phyloP scores from a whole-genome alignment of 306 rosid genomes.

The Acacia confusa region DNA sequence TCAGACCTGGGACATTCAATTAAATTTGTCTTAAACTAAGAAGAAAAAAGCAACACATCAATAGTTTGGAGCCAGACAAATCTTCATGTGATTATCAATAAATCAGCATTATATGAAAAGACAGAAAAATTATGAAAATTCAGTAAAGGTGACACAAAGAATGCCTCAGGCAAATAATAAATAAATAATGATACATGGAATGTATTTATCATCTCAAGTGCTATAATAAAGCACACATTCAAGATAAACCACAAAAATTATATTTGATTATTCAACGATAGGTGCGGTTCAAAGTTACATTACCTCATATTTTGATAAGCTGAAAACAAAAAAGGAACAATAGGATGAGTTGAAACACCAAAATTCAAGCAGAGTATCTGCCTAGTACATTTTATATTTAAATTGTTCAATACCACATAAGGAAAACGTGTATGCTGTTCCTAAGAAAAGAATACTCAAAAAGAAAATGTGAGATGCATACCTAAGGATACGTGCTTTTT shows the following conservation, averaged over 20 bases:
- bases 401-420: constrained; percentile 8
- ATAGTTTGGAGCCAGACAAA: constrained; percentile 4
- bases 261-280: background rate
- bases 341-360: background rate
- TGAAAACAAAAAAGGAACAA: background rate
- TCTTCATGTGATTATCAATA: constrained; percentile 1
- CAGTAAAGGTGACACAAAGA: background rate
- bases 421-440: background rate
- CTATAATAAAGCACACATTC: background rate
- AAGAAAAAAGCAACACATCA: constrained; percentile 15
- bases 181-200: background rate
- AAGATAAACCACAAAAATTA: background rate
- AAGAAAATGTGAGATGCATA: background rate
- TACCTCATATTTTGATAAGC: constrained; percentile 11
- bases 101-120: background rate
- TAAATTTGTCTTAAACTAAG: constrained; percentile 22
- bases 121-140: constrained; percentile 3
- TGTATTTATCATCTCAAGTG: constrained; percentile 20
- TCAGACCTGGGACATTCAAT: constrained; percentile 62
- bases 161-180: constrained; percentile 8
- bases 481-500: background rate
- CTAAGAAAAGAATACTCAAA: background rate
- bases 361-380: constrained; percentile 16
- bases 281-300: background rate
- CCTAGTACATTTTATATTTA: background rate